These are phyloP conservation scores for Coleophoma eucalyptorum DNA, from an alignment of 2,329 filamentous ascomycete species.

Conservation along the genomic window DNA sequence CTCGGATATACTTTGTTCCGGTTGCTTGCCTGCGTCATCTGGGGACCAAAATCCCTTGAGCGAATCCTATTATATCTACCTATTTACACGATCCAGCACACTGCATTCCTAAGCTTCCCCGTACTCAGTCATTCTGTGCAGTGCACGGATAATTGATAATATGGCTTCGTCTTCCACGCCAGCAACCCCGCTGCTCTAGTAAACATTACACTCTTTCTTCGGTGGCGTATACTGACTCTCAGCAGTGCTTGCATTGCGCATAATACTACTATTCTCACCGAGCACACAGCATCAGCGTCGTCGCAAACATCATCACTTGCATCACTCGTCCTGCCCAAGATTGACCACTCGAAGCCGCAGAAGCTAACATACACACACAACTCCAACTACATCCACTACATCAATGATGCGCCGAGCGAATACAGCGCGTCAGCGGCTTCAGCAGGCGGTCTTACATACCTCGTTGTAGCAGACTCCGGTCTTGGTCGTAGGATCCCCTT, in stretches of 20 bases:
- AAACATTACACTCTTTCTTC: constrained; percentile 26
- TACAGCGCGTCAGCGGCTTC: constrained; percentile 50
- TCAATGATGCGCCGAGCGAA: constrained; percentile 75
- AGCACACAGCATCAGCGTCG: constrained; percentile 84
- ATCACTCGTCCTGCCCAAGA: constrained; percentile 92
- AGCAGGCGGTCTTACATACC: constrained; percentile 82
- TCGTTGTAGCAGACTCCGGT: constrained; percentile 79
- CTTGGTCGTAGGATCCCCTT: constrained; percentile 89
- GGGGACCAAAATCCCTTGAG: no score
- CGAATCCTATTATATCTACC: no score
- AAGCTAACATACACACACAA: constrained; percentile 95
- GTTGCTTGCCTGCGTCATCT: no score
- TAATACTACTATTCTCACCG: constrained; percentile 86
- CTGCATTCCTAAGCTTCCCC: no score
- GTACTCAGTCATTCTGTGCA: no score
- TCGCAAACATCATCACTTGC: constrained; percentile 83
- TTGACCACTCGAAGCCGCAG: constrained; percentile 73
- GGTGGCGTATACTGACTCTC: constrained; percentile 2
- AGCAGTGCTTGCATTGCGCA: constrained; percentile 87
- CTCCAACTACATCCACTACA: constrained; percentile 91
- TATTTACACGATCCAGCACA: no score
- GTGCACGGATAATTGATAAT: no score
- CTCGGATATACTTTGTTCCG: no score
- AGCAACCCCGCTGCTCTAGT: constrained; percentile 71
- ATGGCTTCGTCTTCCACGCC: constrained; percentile 72